Conservation (phyloP, 2,329 filamentous ascomycete genomes). For the Talaromyces sp. region DNA sequence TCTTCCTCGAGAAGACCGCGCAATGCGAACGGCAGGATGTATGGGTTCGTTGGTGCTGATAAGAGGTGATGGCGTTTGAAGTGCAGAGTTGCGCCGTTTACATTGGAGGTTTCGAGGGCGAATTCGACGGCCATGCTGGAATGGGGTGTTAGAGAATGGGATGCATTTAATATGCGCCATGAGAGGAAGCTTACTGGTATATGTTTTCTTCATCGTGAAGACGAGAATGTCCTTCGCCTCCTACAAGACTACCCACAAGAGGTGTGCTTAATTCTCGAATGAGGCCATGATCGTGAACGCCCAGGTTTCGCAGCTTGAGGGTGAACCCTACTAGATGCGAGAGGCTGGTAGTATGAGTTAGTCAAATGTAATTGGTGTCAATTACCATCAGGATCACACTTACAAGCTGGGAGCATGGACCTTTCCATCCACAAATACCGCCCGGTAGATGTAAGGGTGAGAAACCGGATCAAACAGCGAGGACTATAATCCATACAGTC, state of each 20-base stretch:
- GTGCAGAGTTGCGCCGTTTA: slow-evolving; percentile 44
- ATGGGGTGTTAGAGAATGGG: neutral
- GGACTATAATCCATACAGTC: slow-evolving; percentile 46
- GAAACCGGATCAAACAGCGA: slow-evolving; percentile 78
- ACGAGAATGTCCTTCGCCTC: slow-evolving; percentile 86
- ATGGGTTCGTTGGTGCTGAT: slow-evolving; percentile 61
- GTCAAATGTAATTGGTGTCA: neutral
- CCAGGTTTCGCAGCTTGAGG: slow-evolving; percentile 88
- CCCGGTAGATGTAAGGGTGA: slow-evolving; percentile 90
- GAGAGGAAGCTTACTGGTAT: slow-evolving; percentile 57
- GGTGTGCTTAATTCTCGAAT: slow-evolving; percentile 84
- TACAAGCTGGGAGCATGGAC: slow-evolving; percentile 88
- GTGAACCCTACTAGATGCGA: slow-evolving; percentile 89
- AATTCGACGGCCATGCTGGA: slow-evolving; percentile 63
- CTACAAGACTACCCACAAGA: slow-evolving; percentile 84
- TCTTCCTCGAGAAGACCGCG: slow-evolving; percentile 88
- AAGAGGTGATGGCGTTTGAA: slow-evolving; percentile 45
- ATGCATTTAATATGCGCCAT: neutral
- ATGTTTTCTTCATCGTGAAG: slow-evolving; percentile 86
- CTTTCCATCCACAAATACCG: slow-evolving; percentile 92
- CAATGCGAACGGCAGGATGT: slow-evolving; percentile 92
- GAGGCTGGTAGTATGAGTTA: slow-evolving; percentile 45
- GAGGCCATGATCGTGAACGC: slow-evolving; percentile 86
- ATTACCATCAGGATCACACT: slow-evolving; percentile 17
- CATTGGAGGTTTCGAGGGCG: slow-evolving; percentile 63